These are phyloP conservation scores for Eucommia ulmoides DNA, from an alignment of 257 asterid genomes.

Conservation along the genomic window DNA sequence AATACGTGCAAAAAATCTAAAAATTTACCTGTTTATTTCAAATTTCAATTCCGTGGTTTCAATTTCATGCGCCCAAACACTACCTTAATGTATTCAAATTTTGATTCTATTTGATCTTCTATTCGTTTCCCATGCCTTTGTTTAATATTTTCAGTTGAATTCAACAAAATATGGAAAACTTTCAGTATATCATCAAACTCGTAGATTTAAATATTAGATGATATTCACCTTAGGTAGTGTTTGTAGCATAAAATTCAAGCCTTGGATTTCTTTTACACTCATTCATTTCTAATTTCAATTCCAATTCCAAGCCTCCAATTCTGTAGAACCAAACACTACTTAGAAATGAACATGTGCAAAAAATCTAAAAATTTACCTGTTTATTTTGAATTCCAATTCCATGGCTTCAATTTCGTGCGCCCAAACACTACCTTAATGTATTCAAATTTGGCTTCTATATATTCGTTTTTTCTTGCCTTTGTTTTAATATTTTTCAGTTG, in stretches of 20 bases:
- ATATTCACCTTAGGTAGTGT: slow-evolving; percentile 3
- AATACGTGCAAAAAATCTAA: too few species aligned
- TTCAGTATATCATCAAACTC: not conserved
- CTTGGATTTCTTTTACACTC: too few species aligned
- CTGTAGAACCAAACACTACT: too few species aligned
- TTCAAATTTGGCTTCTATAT: not conserved
- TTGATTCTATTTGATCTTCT: not conserved
- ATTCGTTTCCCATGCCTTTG: slow-evolving; percentile 1
- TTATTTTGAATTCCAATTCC: not conserved
- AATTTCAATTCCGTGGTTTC: too few species aligned
- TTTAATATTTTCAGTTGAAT: not conserved
- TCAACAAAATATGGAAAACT: not conserved
- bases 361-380: not conserved
- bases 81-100: too few species aligned
- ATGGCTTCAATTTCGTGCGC: too few species aligned
- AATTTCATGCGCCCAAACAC: too few species aligned
- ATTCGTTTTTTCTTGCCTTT: slow-evolving; percentile 1
- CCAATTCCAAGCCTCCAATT: too few species aligned
- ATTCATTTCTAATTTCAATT: too few species aligned
- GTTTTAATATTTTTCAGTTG: not conserved
- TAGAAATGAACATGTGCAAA: too few species aligned
- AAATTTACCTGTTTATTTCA: not conserved
- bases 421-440: too few species aligned
- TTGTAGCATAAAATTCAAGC: slow-evolving; percentile 1
- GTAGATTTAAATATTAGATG: not conserved